These are phyloP conservation scores for Amanita exitialis DNA, from an alignment of 768 basidiomycete species.

Conservation along the genomic window DNA sequence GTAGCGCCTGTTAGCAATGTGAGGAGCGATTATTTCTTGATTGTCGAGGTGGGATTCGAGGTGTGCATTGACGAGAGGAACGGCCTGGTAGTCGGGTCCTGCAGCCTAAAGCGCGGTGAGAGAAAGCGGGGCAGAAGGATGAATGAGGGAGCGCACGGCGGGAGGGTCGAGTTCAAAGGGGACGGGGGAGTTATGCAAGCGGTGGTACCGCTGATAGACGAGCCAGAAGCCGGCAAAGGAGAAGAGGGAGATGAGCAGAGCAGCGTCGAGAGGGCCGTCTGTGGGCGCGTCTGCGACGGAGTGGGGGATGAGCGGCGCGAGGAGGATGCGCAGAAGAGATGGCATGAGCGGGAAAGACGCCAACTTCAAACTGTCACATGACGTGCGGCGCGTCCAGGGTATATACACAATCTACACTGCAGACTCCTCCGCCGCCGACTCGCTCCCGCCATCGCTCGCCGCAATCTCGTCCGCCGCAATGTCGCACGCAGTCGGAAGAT, in stretches of 20 bases:
- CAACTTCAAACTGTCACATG: neutral
- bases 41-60: constrained; percentile 57
- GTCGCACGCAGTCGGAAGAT: constrained; percentile 55
- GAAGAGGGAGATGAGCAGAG: constrained; percentile 61
- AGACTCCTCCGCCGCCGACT: neutral
- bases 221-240: constrained; percentile 75
- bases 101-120: constrained; percentile 31
- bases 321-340: constrained; percentile 33
- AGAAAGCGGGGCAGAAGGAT: constrained; percentile 1
- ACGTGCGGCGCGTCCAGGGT: too few relatives aligned
- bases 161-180: constrained; percentile 53
- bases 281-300: constrained; percentile 38
- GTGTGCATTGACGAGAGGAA: constrained; percentile 44
- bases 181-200: constrained; percentile 63
- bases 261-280: constrained; percentile 43
- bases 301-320: constrained; percentile 26
- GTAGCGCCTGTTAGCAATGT: constrained; percentile 43
- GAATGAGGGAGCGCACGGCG: constrained; percentile 29
- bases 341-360: constrained; percentile 25
- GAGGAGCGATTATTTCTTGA: constrained; percentile 40
- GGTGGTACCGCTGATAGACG: constrained; percentile 65
- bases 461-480: constrained; percentile 47
- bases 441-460: constrained; percentile 12
- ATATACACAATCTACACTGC: neutral
- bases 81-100: constrained; percentile 46